Base-by-base conservation (phyloP, 2,329 filamentous ascomycete species). In the Claviceps sp. region DNA sequence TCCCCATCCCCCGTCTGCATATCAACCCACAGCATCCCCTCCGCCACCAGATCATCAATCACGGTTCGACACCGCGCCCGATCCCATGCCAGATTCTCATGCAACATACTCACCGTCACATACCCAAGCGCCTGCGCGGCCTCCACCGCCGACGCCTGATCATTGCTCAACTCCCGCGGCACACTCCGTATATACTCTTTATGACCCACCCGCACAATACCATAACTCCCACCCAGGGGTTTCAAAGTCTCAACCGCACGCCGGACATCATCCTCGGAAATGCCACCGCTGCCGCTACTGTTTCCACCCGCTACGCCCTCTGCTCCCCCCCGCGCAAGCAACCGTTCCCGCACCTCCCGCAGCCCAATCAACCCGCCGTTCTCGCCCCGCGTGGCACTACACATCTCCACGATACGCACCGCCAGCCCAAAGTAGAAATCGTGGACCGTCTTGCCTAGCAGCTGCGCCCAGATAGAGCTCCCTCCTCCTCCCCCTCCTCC, bases 391-490 rank as follows among this genome's bases (percentile, higher is more conserved):
- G 89, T 96, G 50, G 84, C 81, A 5, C 89, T 77, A 65, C 93
- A 98, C 7, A 96, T 82, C 68, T 97, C 91, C 5, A 98, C 93
- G 1, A 97, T 87, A 48, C 88, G 79, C n/a, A 97, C 91, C 1
- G 89, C 93, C 46, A 98, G 81, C 72, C 95, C 91, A 68, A 97
- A 97, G 71, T 97, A 98, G 65, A 98, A 98, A 68, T 98, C 93
- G 65, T 96, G 95, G 59, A 98, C 90, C 61, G 84, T 89, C 54
- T 86, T 81, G 34, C 93, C 93, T 19, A 97, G 77, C 56, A 97
- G 80, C 72, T 96, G 90, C 8, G 89, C 86, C 91, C 93, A 97
- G 54, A 96, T 82, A 54, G 85, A 93, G 17, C 80, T 70, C 47
- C 69, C 72, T 43, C 68, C 68, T 13, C 39, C 39, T 7, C 80